Evolutionary conservation across 352 stramenopile species (phyloP), one percentile per base, ranked within the genome.

Genomic region (Phytopythium sindhum): DNA sequence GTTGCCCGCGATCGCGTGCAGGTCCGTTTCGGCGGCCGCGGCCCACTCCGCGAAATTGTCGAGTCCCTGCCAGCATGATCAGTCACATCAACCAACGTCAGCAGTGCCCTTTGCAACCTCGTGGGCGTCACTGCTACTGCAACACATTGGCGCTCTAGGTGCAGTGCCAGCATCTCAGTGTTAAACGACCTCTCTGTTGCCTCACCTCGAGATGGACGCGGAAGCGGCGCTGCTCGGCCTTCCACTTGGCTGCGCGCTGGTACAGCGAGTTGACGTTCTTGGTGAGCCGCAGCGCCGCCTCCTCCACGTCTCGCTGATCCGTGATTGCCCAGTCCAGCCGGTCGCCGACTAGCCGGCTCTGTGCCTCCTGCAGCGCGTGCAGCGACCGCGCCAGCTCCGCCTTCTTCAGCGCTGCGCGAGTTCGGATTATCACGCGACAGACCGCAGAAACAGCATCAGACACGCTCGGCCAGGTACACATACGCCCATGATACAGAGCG

Each of bases 211-310:
- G 67, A 33, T 67, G 65, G 23, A 63, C 72, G 11, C 75, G 72
- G 51, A 91, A 80, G 11, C 82, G 82, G 37, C 83, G 84, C 66
- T 86, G 82, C 57, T 91, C 82, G 1, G 75, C 60, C 57, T 88
- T 89, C 79, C 79, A 90, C 68, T 86, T 89, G 33, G 72, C 71
- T 8, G 80, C 74, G 39, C 80, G 75, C 52, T 88, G 78, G 58
- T 88, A 85, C 44, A 89, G 57, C 41, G 48, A 68, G 51, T 80
- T 87, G 54, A 86, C 77, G 57, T 76, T 85, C 65, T 88, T 88
- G 24, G 70, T 78, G 55, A 88, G 81, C n/a, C 63, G 51, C 29
- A 89, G 73, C 35, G 77, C 76, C 57, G 86, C 79, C 41, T 84
- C 70, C 58, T 91, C 82, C 21, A 89, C 80, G 47, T 73, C 69